Base-by-base conservation (phyloP, 2,329 filamentous ascomycete species). In the Trichoderma sp. region DNA sequence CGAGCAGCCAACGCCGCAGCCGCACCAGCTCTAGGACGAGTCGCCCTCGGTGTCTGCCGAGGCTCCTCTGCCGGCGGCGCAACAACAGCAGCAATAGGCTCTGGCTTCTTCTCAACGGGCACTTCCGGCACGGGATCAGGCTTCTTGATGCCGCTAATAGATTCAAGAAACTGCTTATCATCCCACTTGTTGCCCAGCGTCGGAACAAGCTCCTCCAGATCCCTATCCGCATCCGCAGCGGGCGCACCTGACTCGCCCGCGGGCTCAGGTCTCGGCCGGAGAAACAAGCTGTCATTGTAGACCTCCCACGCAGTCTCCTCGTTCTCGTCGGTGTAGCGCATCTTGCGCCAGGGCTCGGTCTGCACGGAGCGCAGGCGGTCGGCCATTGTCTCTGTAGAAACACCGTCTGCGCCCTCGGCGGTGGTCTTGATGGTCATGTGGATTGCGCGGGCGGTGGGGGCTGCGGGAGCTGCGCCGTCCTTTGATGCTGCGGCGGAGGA, bases 371-470 rank as follows among this genome's bases (percentile, higher is more conserved):
- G 91, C 78, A 98, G 89, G 35, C 95, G 91, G 81, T 93, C 89
- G 77, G 90, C 92, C 87, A 93, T 97, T 45, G 91, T 95, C 78
- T 93, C 90, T 29, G 90, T 91, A 14, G 91, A 88, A 74, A 91
- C 87, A 16, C 89, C 86, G 69, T 93, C 92, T 74, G 91, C 91
- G 79, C 91, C 91, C 79, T 93, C 91, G 64, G 91, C 90, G 2
- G 91, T 90, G 50, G 92, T 91, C 86, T 97, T 97, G 81, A 97
- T 92, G 35, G 94, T 94, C 86, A 97, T 94, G 83, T 97, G 93
- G 80, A 97, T 94, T 18, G 94, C 93, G 77, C 93, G 92, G 29
- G 93, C 92, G 77, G 92, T 91, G 5, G 85, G 83, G 29, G 78
- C 72, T 12, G 84, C 78, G 0, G 82, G 79, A 79, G 84, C 77